These are phyloP conservation scores for Protostelium mycophagum DNA, from an alignment of 78 protist species.

Conservation along the genomic window DNA sequence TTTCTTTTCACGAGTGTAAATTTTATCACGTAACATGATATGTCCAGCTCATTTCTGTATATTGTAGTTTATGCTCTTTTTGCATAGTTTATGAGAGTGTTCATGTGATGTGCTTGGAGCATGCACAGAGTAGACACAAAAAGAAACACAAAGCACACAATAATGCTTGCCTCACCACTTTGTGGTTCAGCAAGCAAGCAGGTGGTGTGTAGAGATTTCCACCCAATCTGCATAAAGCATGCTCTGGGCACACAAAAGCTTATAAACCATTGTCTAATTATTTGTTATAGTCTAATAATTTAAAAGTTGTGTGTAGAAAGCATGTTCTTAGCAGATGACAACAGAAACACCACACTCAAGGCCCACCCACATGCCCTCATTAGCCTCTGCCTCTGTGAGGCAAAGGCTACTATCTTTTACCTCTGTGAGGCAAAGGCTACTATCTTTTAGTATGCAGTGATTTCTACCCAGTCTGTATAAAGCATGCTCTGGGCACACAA, in stretches of 20 bases:
- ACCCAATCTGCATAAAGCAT: not conserved
- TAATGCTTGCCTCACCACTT: not conserved
- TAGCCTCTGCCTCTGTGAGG: conserved; percentile 2
- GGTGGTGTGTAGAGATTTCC: conserved; percentile 1
- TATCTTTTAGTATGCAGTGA: not conserved
- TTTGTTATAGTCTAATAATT: not conserved
- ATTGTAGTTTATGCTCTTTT: not conserved
- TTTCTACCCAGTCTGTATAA: conserved; percentile 1
- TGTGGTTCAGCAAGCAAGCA: conserved; percentile 1
- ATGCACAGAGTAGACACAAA: not conserved
- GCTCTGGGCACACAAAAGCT: conserved; percentile 2
- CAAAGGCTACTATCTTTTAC: conserved; percentile 1
- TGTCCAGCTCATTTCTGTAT: not conserved
- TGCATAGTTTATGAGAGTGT: not conserved
- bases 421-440: conserved; percentile 2
- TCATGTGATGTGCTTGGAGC: not conserved
- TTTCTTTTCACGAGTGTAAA: too few relatives aligned
- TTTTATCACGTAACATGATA: too few relatives aligned
- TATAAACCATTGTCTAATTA: not conserved
- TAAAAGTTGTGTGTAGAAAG: not conserved
- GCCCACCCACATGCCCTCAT: conserved; percentile 2
- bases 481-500: conserved; percentile 2
- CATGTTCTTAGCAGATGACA: not conserved
- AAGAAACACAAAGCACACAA: not conserved
- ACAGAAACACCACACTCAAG: conserved; percentile 1